Base-by-base conservation (phyloP, 2,329 filamentous ascomycete species). In the Penicillium sp. region DNA sequence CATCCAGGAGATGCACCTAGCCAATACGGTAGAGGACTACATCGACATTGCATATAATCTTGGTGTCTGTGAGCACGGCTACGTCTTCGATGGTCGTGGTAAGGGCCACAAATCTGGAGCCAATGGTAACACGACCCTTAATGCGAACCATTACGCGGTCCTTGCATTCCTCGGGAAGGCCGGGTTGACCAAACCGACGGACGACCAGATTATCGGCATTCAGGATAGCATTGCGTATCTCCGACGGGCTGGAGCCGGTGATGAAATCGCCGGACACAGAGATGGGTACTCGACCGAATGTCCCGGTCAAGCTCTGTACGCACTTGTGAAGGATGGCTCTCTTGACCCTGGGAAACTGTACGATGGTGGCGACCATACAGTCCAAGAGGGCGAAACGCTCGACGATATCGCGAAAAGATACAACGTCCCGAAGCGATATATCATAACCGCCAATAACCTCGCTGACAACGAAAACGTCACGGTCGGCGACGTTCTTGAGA, bases 131-230 rank as follows among this genome's bases (percentile, higher is more conserved):
- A 30, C 26, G 3, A 31, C 26, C 11, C 29, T 64, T 19, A 64
- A 64, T 15, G 50, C 47, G n/a, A 35, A 64, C 5, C 61, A 64
- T 26, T 64, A 64, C 26, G 61, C 61, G 3, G 61, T 64, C 8
- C 19, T 64, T 5, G 58, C 58, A 11, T 64, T 64, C 21, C 44
- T 64, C 0, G 61, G 52, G 5, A 64, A 64, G 45, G 26, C 19
- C 1, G 58, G 61, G 2, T 15, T 64, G 21, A 58, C 30, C 6
- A 38, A 61, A 19, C 58, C 61, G 19, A 64, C 51, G 3, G 7
- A 11, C 26, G 9, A 49, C 1, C 58, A 64, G 26, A 46, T 64
- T 30, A 35, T n/a, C 1, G 61, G 57, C 1, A 21, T 63, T 13
- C 58, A 63, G 38, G 55, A 57, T 50, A 30, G 26, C 3, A 44